Evolutionary conservation across 805 yeast genomes (phyloP).

Genomic region (Zygoascus biomembranicola): DNA sequence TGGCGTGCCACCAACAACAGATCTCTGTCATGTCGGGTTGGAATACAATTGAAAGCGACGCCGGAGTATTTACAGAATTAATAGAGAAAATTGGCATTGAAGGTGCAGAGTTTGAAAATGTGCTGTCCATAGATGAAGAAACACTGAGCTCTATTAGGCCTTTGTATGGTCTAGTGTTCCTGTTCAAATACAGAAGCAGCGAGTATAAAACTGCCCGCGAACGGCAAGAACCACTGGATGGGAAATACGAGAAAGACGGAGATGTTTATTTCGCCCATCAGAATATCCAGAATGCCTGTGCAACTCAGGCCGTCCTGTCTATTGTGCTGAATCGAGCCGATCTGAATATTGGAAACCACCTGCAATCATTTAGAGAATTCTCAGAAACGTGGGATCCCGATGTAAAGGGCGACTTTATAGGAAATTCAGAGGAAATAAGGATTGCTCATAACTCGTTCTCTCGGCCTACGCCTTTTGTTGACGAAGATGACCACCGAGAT

Average conservation of each 20-base stretch:
- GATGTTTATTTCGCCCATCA: conserved; percentile 53
- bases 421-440: conserved; percentile 50
- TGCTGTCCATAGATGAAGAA: conserved; percentile 44
- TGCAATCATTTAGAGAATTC: conserved; percentile 42
- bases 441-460: conserved; percentile 54
- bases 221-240: conserved; percentile 32
- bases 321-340: conserved; percentile 40
- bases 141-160: conserved; percentile 26
- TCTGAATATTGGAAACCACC: conserved; percentile 41
- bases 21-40: conserved; percentile 30
- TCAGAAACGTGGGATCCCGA: conserved; percentile 46
- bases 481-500: conserved; percentile 28
- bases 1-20: no score
- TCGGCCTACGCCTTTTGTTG: conserved; percentile 43
- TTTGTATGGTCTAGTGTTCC: conserved; percentile 51
- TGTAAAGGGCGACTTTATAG: conserved; percentile 52
- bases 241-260: conserved; percentile 24
- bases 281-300: conserved; percentile 61
- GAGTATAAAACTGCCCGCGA: conserved; percentile 11
- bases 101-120: conserved; percentile 49
- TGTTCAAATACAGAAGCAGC: conserved; percentile 50
- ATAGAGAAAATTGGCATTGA: conserved; percentile 47
- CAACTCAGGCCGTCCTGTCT: conserved; percentile 62
- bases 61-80: conserved; percentile 57
- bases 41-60: conserved; percentile 62